phyloP scores from a whole-genome alignment of 2,329 filamentous ascomycete genomes.

The Ascochyta koolunga region DNA sequence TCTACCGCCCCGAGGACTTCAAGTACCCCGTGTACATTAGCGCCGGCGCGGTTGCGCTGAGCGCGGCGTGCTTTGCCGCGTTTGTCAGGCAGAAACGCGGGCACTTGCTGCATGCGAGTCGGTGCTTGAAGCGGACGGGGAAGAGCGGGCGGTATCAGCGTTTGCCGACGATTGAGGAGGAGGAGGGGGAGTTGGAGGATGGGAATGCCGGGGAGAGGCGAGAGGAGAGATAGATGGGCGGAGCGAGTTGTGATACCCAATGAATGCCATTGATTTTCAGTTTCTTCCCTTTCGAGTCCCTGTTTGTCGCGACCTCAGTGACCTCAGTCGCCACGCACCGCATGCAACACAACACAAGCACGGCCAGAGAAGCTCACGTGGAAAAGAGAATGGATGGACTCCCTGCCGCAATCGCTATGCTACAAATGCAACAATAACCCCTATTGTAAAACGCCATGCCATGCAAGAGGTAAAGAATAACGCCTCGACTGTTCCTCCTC shows the following conservation, averaged over 20 bases:
- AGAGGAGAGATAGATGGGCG: too few relatives aligned
- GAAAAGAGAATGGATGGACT: too few relatives aligned
- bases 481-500: background rate
- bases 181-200: slow-evolving; percentile 12
- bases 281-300: too few relatives aligned
- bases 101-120: slow-evolving; percentile 51
- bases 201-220: too few relatives aligned
- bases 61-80: slow-evolving; percentile 59
- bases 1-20: slow-evolving; percentile 68
- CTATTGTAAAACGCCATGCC: slow-evolving; percentile 1
- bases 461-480: slow-evolving; percentile 22
- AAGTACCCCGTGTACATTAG: slow-evolving; percentile 67
- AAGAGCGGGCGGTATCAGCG: slow-evolving; percentile 23
- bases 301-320: too few relatives aligned
- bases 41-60: slow-evolving; percentile 57
- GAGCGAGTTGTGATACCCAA: too few relatives aligned
- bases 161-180: slow-evolving; percentile 32
- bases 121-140: slow-evolving; percentile 25
- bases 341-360: too few relatives aligned
- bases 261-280: too few relatives aligned
- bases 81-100: slow-evolving; percentile 65
- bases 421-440: background rate
- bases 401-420: background rate
- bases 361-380: too few relatives aligned
- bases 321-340: too few relatives aligned